Base-by-base conservation (phyloP, 1,284 basidiomycete species). In the Rhodotorula sp. region DNA sequence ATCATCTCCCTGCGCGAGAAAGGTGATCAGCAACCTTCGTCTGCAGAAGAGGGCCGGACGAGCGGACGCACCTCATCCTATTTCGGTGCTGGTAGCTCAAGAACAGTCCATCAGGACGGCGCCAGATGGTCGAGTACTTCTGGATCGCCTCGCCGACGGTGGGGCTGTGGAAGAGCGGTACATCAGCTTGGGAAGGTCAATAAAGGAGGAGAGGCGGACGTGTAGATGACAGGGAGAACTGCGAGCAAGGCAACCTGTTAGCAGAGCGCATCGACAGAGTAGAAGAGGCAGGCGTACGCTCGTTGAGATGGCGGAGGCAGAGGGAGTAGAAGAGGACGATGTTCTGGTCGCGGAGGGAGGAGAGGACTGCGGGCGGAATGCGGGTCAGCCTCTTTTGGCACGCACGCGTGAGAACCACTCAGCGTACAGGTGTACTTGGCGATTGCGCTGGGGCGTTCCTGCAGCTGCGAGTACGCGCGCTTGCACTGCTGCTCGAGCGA, bases 91-190 rank as follows among this genome's bases (percentile, higher is more conserved):
- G 83, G 80, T 88, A 89, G 0, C 88, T 85, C 9, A 91, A 81
- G 80, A 87, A 91, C 19, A 90, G 77, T 0, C 89, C 88, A 77
- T 89, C 88, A 72, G 89, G 90, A 62, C 89, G 82, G 44, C 91
- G 84, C 82, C 91, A 93, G 15, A 92, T 83, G 79, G 91, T 90
- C 0, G 91, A 92, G 78, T 92, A 92, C 62, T 89, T 85, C 9
- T 88, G 82, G 64, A 93, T 92, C 0, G 91, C 91, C 34, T 69
- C 67, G 5, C 89, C 90, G 86, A 89, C 81, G 22, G 56, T 58
- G 9, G 56, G 56, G 81, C 81, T 0, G 83, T 82, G 2, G 44
- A 58, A 55, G 60, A 57, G n/a, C n/a, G n/a, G 56, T 44, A 27
- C 4, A 27, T 54, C 53, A 32, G 17, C 34, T 27, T 37, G 27